Evolutionary conservation across 441 rosid genomes (phyloP).

Genomic region (Aleurites moluccanus): DNA sequence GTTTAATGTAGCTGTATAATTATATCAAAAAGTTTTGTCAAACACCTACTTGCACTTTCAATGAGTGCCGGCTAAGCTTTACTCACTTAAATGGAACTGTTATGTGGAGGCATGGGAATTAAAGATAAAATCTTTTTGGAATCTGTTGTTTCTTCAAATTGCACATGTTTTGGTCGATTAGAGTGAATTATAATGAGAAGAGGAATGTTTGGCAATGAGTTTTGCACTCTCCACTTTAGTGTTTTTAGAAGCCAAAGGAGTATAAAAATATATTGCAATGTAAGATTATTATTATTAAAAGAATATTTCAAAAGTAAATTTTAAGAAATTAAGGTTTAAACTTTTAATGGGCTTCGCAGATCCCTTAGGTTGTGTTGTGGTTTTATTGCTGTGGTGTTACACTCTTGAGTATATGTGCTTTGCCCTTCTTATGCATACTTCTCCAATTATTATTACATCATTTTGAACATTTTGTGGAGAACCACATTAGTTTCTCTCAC

Average conservation of each 20-base stretch:
- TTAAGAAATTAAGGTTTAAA: constrained; percentile 10
- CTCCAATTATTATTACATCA: not conserved
- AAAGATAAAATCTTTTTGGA: not conserved
- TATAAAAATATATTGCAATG: constrained; percentile 11
- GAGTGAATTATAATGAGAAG: not conserved
- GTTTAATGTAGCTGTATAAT: too few relatives aligned
- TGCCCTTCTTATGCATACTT: not conserved
- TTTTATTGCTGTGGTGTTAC: not conserved
- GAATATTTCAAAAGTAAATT: not conserved
- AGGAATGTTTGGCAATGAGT: not conserved
- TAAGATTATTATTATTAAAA: constrained; percentile 8
- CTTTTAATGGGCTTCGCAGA: not conserved
- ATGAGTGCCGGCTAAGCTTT: not conserved
- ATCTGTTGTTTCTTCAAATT: not conserved
- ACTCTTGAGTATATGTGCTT: not conserved
- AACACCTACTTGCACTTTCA: too few relatives aligned
- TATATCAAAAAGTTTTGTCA: too few relatives aligned
- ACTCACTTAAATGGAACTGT: not conserved
- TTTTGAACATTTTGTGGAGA: not conserved
- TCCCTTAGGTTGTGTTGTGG: not conserved
- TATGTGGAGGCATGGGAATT: not conserved
- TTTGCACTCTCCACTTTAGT: constrained; percentile 2
- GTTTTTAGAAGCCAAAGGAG: constrained; percentile 1
- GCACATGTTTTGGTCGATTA: not conserved
- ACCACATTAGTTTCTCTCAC: not conserved